These are phyloP conservation scores for Fusarium sp. DNA, from an alignment of 2,329 filamentous ascomycete genomes.

Conservation along the genomic window DNA sequence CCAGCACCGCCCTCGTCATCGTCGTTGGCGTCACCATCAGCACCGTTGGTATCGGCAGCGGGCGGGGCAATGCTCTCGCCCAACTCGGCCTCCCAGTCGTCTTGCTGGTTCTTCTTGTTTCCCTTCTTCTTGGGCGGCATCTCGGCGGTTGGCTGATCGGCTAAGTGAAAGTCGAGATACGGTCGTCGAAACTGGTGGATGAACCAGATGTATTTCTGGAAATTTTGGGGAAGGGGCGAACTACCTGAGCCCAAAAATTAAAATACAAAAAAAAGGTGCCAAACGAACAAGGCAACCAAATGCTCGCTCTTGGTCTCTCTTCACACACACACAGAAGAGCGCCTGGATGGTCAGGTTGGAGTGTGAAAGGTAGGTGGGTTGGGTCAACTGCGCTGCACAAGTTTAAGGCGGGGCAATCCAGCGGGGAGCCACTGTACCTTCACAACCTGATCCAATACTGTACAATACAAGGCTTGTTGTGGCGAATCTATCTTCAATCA, in stretches of 20 bases:
- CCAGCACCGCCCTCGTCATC: constrained; percentile 68
- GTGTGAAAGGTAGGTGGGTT: constrained; percentile 28
- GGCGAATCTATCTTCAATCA: constrained; percentile 43
- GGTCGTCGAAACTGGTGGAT: constrained; percentile 36
- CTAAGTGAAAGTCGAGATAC: constrained; percentile 38
- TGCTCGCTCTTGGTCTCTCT: constrained; percentile 17
- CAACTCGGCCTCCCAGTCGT: constrained; percentile 95
- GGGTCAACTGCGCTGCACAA: constrained; percentile 14
- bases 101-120: constrained; percentile 82
- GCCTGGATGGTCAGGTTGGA: constrained; percentile 34
- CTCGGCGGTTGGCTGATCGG: constrained; percentile 49
- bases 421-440: constrained; percentile 21
- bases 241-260: constrained; percentile 20
- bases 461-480: constrained; percentile 29
- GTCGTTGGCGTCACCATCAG: constrained; percentile 59
- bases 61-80: constrained; percentile 79
- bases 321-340: constrained; percentile 12
- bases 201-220: constrained; percentile 30
- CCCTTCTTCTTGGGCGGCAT: constrained; percentile 97
- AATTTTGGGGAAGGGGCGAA: constrained; percentile 26
- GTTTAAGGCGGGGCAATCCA: constrained; percentile 41
- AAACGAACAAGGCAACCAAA: constrained; percentile 31
- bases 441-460: not conserved
- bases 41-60: constrained; percentile 51
- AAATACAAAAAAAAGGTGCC: constrained; percentile 30